Evolutionary conservation across 805 yeast species (phyloP), one percentile per base, ranked within the genome.

Genomic region (Teunomyces aglyptinius): DNA sequence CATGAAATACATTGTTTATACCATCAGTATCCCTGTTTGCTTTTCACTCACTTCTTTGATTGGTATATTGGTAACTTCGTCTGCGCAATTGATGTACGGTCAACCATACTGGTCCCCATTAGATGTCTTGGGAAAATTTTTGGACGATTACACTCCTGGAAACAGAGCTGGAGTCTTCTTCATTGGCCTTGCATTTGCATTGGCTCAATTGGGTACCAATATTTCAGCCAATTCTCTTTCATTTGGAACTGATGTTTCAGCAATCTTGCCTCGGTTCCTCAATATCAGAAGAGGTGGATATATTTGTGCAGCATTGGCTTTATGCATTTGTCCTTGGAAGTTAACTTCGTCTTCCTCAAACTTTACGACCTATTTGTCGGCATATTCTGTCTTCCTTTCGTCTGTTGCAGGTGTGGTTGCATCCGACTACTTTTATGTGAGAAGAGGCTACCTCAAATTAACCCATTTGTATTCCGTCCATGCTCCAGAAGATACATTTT

Each of bases 41-140:
- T 89, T 88, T 67, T 85, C 90, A 3, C 58, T 89, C 48, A 89
- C 96, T 28, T 84, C 95, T 4, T 74, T 90, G 54, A 83, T 90
- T 60, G 96, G 97, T 63, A 85, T 89, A 48, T 70, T 89, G 49
- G 89, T 89, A 18, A 83, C 95, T 22, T 84, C 96, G 6, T 87
- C 96, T 1, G 84, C 94, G 3, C 72, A 82, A 36, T 63, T 75
- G 4, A 60, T 87, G 55, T 88, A 82, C 61, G 87, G 85, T 20
- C 80, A 76, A 52, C 78, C 88, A 27, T 78, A 78, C 60, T 89
- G 97, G 97, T 79, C 85, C 44, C 97, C 97, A 6, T 68, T 89
- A 47, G 95, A 86, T 54, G 87, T 87, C 3, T 71, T 89, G 54
- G 76, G 76, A 12, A 70, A 78, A 42, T 87, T 85, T 58, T 76